Base-by-base conservation (phyloP, 129 eudicot genomes). In the Erigeron canadensis region DNA sequence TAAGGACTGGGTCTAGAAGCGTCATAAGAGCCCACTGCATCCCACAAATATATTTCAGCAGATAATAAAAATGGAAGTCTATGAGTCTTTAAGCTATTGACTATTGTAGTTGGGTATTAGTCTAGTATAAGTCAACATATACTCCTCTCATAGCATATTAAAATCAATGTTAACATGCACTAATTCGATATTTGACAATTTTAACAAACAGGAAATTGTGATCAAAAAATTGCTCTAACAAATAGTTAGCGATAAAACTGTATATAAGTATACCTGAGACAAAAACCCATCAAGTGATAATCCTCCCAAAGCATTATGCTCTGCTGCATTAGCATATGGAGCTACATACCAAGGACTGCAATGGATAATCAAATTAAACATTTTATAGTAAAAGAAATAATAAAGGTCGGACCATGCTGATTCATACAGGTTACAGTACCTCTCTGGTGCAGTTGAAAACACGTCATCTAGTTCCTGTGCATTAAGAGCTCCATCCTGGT, bases 11-110 rank as follows among this genome's bases (percentile, higher is more conserved):
- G 50, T 94, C 96, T 42, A 88, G 70, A 78, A 90, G 85, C 43
- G 99, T 88, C 99, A 94, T 94, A 68, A 94, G 90, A 37, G 94
- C 89, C 99, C 99, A 94, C 99, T 94, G 88, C 86, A 84, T 44
- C 38, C 41, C 66, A 62, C 38, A 53, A 60, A 58, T 22, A 65
- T 2, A 67, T 69, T 53, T 53, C 47, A 80, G 34, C 62, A 80
- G 66, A 67, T 9, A 63, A 11, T 5, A 67, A 43, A 42, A 16
- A 21, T 3, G 4, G 8, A 53, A 10, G 10, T 61, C 34, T 61
- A 19, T 45, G 17, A 51, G 70, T 75, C 67, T 75, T 7, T 10
- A 75, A 56, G 46, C 15, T n/a, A 65, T 11, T 38, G 9, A 46
- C 15, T n/a, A 65, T 11, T 38, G 9, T 34, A 12, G 60, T 54